A percentile compares a stretch with the other conserved stretches of the same genome.
These are phyloP conservation scores for Acanthamoeba castellanii DNA, from an alignment of 208 protist genomes.

Conservation along the genomic window DNA sequence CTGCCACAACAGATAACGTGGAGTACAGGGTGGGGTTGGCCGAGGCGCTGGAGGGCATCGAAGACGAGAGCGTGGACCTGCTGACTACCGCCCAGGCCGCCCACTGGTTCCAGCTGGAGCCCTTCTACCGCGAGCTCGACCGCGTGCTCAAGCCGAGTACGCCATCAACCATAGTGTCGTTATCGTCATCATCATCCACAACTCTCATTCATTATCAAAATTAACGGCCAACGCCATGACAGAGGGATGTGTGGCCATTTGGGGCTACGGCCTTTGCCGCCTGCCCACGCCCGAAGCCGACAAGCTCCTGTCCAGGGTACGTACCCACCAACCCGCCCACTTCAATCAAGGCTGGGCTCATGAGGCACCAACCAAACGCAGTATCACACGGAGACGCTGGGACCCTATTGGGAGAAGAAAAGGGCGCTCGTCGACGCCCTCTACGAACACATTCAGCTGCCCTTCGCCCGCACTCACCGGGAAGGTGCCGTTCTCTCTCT, in stretches of 20 bases:
- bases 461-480: neutral
- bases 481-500: neutral
- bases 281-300: conserved; percentile 48
- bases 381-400: conserved; percentile 50
- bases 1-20: neutral
- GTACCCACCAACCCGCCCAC: neutral
- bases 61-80: conserved; percentile 38
- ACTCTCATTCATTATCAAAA: neutral
- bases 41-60: neutral
- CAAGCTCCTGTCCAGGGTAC: neutral
- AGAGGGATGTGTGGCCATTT: conserved; percentile 58
- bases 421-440: conserved; percentile 14
- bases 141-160: conserved; percentile 63
- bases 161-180: neutral
- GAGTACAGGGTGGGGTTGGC: conserved; percentile 39
- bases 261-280: conserved; percentile 49
- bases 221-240: neutral
- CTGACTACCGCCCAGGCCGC: conserved; percentile 40
- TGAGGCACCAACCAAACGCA: neutral
- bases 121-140: conserved; percentile 21
- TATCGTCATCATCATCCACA: neutral
- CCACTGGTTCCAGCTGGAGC: conserved; percentile 50
- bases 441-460: conserved; percentile 55
- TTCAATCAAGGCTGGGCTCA: neutral
- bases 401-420: conserved; percentile 67